These are phyloP conservation scores for Aspergillus spinulosporus DNA, from an alignment of 2,329 filamentous ascomycete genomes.

Conservation along the genomic window DNA sequence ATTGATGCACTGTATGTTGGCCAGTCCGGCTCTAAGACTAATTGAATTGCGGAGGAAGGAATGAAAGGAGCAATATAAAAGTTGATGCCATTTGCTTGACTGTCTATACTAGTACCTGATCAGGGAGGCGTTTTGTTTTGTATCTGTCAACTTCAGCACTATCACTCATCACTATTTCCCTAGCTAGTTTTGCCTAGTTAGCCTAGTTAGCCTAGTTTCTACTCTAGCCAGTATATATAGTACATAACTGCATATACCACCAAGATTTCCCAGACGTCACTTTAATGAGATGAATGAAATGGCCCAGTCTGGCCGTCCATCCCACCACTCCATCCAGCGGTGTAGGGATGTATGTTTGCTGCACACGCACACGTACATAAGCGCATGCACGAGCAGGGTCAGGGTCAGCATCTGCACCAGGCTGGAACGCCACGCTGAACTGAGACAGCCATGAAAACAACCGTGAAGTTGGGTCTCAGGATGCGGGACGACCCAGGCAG, in stretches of 20 bases:
- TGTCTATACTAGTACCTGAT: neutral
- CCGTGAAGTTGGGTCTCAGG: too few species aligned
- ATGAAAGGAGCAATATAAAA: slow-evolving; percentile 4
- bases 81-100: neutral
- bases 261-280: too few species aligned
- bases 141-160: neutral
- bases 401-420: too few species aligned
- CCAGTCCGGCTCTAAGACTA: too few species aligned
- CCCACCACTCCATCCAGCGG: neutral
- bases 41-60: neutral
- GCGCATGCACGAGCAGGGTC: too few species aligned
- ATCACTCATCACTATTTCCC: neutral
- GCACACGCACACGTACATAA: neutral
- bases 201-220: too few species aligned
- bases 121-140: slow-evolving; percentile 1
- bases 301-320: too few species aligned
- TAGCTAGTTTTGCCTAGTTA: neutral
- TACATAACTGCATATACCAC: neutral
- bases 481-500: too few species aligned
- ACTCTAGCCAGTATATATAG: neutral
- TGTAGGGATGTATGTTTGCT: neutral
- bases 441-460: too few species aligned
- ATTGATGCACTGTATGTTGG: slow-evolving; percentile 2
- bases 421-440: too few species aligned
- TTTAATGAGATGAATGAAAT: too few species aligned